Evolutionary conservation across 805 yeast species (phyloP).

Genomic region (Yamadazyma tumulicola): DNA sequence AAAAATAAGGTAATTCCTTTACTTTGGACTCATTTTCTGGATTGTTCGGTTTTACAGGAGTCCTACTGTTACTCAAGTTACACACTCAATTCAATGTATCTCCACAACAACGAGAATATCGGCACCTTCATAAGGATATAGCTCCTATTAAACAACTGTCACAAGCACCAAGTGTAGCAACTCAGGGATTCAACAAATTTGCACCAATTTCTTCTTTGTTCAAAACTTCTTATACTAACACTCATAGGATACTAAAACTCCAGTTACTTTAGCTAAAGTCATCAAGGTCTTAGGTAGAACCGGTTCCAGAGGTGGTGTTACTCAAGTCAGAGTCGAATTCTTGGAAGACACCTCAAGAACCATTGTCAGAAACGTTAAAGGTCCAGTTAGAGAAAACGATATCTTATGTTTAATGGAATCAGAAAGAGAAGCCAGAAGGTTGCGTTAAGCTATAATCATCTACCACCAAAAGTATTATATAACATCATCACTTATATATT

Average conservation of each 20-base stretch:
- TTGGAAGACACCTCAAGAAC: conserved; percentile 47
- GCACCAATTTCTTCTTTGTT: no score
- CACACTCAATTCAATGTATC: no score
- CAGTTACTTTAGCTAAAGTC: conserved; percentile 99
- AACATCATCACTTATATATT: conserved; percentile 4
- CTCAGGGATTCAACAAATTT: no score
- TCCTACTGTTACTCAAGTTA: no score
- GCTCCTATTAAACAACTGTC: no score
- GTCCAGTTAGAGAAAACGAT: conserved; percentile 66
- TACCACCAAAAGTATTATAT: conserved; percentile 1
- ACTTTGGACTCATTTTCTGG: no score
- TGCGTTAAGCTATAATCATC: conserved; percentile 51
- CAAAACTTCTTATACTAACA: no score
- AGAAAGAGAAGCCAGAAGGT: conserved; percentile 98
- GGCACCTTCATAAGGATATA: no score
- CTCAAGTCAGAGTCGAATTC: conserved; percentile 49
- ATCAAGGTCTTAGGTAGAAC: conserved; percentile 99
- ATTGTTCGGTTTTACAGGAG: no score
- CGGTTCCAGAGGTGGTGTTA: conserved; percentile 98
- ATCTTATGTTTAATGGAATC: conserved; percentile 99
- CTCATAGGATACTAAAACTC: conserved; percentile 52
- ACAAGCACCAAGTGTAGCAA: no score
- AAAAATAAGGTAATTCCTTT: no score
- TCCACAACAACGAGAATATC: no score
- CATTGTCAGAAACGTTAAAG: conserved; percentile 49